Conservation (phyloP, 1,284 basidiomycete genomes). For the Sphagnurus paluster region DNA sequence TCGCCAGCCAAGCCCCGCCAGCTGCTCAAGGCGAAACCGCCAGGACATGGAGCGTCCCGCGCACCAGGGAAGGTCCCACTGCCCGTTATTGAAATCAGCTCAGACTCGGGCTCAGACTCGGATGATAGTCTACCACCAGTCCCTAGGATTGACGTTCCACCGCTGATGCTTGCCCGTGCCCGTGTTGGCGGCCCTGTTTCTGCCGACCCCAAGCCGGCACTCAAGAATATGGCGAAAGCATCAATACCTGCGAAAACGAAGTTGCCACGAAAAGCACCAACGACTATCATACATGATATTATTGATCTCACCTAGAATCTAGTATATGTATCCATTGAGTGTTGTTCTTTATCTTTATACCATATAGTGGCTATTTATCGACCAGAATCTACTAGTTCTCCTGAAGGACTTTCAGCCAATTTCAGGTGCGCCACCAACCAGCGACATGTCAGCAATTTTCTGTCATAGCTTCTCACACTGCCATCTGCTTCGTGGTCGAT, state of each 20-base stretch:
- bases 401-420: no score
- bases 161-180: constrained; percentile 18
- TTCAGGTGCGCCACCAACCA: no score
- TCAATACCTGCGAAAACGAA: no score
- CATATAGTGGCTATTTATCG: no score
- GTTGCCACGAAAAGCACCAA: not conserved
- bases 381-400: no score
- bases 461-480: no score
- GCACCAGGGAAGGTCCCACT: not conserved
- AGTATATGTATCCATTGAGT: not conserved
- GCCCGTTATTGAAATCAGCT: constrained; percentile 17
- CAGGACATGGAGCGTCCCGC: not conserved
- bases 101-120: constrained; percentile 24
- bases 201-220: no score
- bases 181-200: no score
- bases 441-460: no score
- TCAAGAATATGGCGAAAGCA: no score
- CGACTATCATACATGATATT: constrained; percentile 9
- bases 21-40: not conserved
- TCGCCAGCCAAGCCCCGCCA: constrained; percentile 5
- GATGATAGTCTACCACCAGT: constrained; percentile 13
- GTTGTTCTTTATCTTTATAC: no score
- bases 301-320: constrained; percentile 21
- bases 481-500: no score
- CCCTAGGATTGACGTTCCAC: constrained; percentile 6